Percentiles rank a stretch among this genome's conserved stretches.
Evolutionary conservation across 2,329 filamentous ascomycete species (phyloP).

Genomic region (Beauveria brongniartii): DNA sequence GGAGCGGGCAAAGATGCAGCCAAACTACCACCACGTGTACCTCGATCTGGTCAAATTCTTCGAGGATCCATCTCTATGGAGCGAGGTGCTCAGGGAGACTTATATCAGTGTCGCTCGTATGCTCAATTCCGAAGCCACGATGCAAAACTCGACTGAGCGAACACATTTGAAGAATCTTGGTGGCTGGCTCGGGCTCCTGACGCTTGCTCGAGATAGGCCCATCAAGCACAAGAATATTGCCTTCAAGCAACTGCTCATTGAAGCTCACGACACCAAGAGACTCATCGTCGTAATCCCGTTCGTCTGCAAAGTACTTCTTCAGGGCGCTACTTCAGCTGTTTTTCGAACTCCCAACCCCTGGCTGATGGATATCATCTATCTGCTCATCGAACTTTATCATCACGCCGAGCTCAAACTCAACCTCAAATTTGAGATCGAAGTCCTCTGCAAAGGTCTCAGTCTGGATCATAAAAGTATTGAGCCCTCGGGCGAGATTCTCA

Average conservation of each 20-base stretch:
- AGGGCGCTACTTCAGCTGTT: constrained; percentile 75
- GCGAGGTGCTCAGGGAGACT: constrained; percentile 86
- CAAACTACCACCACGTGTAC: constrained; percentile 92
- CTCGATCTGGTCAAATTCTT: constrained; percentile 81
- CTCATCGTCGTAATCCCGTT: constrained; percentile 92
- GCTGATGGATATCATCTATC: constrained; percentile 90
- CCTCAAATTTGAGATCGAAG: constrained; percentile 97
- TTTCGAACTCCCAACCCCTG: constrained; percentile 95
- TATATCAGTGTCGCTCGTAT: constrained; percentile 79
- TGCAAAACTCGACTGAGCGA: constrained; percentile 77
- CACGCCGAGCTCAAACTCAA: constrained; percentile 91
- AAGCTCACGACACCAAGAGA: constrained; percentile 87
- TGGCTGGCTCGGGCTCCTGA: constrained; percentile 87
- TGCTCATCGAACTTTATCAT: constrained; percentile 90
- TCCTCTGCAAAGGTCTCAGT: constrained; percentile 84
- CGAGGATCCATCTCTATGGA: constrained; percentile 69
- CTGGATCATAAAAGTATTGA: constrained; percentile 91
- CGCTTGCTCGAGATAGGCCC: constrained; percentile 85
- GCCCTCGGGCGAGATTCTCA: constrained; percentile 77
- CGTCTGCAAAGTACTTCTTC: constrained; percentile 88
- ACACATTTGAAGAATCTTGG: constrained; percentile 88
- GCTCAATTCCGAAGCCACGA: constrained; percentile 81
- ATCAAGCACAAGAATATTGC: constrained; percentile 96
- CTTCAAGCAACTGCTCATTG: constrained; percentile 90
- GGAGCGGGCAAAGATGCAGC: constrained; percentile 92